Base-by-base conservation (phyloP, 257 asterid species). In the Nicotiana attenuata region DNA sequence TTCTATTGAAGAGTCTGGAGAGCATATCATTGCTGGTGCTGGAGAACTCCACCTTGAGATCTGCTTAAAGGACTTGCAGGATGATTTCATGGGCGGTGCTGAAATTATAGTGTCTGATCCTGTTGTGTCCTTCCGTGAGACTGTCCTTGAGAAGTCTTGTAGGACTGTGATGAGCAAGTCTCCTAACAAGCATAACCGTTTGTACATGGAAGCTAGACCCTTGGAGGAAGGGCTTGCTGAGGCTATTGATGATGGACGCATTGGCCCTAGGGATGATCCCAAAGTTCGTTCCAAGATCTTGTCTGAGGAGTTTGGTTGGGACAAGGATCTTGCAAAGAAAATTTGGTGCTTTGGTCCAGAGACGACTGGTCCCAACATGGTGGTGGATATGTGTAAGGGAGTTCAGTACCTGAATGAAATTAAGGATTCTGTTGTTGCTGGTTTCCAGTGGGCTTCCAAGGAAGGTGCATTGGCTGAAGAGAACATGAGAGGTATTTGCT, bases 271-370 rank as follows among this genome's bases (percentile, higher is more conserved):
- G 81, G 90, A 85, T 80, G 90, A 87, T 55, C 88, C 87, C 13
- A 85, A 85, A 31, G 41, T 13, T 17, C 88, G 88, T 50, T 81
- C 87, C 41, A 85, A 87, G 87, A 87, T 87, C 35, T 75, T 87
- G 81, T 77, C 88, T 0, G 88, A 87, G 73, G 88, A 87, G 83
- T 85, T 87, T 75, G 90, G 90, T 1, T 88, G 90, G 90, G 90
- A 88, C 84, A 88, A 88, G 81, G 90, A 88, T 84, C 90, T 85
- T 19, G 90, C 90, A 5, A 88, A 88, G 89, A 88, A 88, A 45
- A 88, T 88, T 76, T 88, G 90, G 90, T 88, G 90, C 80, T 88
- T 88, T 82, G 88, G 90, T 24, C 90, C 90, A 28, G 89, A 88
- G 75, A 88, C 90, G 53, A 86, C 89, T 68, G 90, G 90, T 7